Evolutionary conservation across 2,329 filamentous ascomycete species (phyloP).

Genomic region (Chrysosporium queenslandicum): DNA sequence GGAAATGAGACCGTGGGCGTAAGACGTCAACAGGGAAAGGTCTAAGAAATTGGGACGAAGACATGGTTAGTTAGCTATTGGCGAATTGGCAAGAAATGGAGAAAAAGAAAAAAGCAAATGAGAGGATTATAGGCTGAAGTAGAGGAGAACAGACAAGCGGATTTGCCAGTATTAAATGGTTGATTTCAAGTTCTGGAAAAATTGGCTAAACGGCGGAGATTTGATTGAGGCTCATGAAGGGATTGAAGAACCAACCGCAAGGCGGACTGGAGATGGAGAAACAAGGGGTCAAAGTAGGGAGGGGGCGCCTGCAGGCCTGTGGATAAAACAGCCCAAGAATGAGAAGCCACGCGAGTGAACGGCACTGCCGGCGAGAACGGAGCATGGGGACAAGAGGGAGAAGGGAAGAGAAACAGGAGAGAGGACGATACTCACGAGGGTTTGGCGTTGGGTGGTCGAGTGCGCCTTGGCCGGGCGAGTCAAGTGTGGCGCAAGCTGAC

Average conservation of each 20-base stretch:
- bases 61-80: constrained; percentile 5
- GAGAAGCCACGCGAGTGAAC: not conserved
- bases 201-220: not conserved
- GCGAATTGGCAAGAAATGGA: not conserved
- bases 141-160: not conserved
- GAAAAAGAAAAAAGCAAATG: not conserved
- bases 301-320: too few relatives aligned
- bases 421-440: constrained; percentile 16
- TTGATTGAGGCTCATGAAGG: constrained; percentile 1
- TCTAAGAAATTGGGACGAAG: constrained; percentile 2
- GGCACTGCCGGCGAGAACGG: constrained; percentile 1
- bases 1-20: not conserved
- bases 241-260: constrained; percentile 1
- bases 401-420: constrained; percentile 17
- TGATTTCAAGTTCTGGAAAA: not conserved
- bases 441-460: constrained; percentile 19
- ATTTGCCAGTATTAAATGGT: not conserved
- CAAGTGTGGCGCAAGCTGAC: constrained; percentile 40
- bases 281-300: not conserved
- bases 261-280: constrained; percentile 4
- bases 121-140: not conserved
- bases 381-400: constrained; percentile 5
- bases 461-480: constrained; percentile 26
- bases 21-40: constrained; percentile 2
- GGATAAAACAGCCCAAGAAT: not conserved